Evolutionary conservation across 495 filamentous ascomycete species (phyloP).

Genomic region (Tuber calosporum): DNA sequence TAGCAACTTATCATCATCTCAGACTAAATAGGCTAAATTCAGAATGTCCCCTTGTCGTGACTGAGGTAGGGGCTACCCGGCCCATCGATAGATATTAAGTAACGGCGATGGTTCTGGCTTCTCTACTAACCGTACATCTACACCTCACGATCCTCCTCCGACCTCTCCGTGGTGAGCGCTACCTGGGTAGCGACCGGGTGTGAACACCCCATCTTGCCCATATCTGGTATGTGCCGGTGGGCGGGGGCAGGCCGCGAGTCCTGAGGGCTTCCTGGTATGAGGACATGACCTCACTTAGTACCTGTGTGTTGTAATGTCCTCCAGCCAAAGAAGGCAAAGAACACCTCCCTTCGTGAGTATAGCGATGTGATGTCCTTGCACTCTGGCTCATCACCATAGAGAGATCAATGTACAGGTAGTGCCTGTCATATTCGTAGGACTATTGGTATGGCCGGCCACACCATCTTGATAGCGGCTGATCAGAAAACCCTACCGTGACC

Average conservation of each 20-base stretch:
- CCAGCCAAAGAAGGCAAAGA: conserved; percentile 15
- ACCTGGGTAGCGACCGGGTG: too few relatives aligned
- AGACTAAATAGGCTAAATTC: background rate
- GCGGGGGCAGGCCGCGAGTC: background rate
- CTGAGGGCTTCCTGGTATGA: background rate
- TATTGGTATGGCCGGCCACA: conserved; percentile 15
- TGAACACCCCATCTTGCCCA: background rate
- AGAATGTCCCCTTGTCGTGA: background rate
- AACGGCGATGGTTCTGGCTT: background rate
- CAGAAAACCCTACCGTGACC: background rate
- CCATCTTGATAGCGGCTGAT: background rate
- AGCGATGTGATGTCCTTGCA: conserved; percentile 11
- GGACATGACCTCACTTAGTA: background rate
- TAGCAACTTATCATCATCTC: background rate
- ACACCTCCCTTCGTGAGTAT: conserved; percentile 7
- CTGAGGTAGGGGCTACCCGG: background rate
- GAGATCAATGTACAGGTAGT: conserved; percentile 4
- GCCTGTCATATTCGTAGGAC: conserved; percentile 12
- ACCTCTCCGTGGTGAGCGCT: background rate
- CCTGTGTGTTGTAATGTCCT: background rate
- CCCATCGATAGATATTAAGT: background rate
- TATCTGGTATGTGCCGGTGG: background rate
- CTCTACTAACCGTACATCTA: background rate
- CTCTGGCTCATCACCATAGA: background rate
- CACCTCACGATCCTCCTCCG: background rate